Evolutionary conservation across 2,329 filamentous ascomycete species (phyloP).

Genomic region (Mycocentrospora acerina): DNA sequence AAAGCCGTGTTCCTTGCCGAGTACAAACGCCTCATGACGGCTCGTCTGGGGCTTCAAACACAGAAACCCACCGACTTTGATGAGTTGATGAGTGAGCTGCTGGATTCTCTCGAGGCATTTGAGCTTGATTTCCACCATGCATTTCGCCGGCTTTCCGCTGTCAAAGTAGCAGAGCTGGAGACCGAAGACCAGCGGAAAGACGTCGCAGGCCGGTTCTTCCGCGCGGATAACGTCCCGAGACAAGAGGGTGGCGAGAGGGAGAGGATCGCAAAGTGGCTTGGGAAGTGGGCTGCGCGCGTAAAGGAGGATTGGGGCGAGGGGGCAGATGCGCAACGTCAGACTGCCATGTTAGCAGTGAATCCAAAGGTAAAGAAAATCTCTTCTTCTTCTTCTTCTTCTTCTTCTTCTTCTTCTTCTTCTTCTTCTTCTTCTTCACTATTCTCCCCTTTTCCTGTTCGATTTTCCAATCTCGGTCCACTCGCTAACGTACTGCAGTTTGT

Average conservation of each 20-base stretch:
- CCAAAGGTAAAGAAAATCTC: conserved; percentile 60
- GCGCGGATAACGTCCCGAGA: conserved; percentile 60
- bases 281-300: conserved; percentile 71
- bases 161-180: conserved; percentile 64
- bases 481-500: conserved; percentile 61
- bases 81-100: conserved; percentile 73
- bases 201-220: conserved; percentile 76
- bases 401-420: not conserved
- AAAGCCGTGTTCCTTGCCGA: conserved; percentile 83
- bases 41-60: conserved; percentile 72
- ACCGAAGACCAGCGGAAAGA: conserved; percentile 64
- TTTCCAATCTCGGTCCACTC: too few relatives aligned
- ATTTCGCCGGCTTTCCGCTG: conserved; percentile 73
- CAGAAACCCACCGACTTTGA: conserved; percentile 76
- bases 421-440: too few relatives aligned
- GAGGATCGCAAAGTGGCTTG: conserved; percentile 76
- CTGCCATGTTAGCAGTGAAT: conserved; percentile 81
- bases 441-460: too few relatives aligned
- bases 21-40: conserved; percentile 83
- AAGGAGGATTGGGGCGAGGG: conserved; percentile 71
- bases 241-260: conserved; percentile 64
- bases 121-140: conserved; percentile 94
- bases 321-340: conserved; percentile 60
- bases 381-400: conserved; percentile 1
- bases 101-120: conserved; percentile 78